phyloP scores from a whole-genome alignment of 2,329 filamentous ascomycete genomes.

The Pseudogymnoascus sp. region DNA sequence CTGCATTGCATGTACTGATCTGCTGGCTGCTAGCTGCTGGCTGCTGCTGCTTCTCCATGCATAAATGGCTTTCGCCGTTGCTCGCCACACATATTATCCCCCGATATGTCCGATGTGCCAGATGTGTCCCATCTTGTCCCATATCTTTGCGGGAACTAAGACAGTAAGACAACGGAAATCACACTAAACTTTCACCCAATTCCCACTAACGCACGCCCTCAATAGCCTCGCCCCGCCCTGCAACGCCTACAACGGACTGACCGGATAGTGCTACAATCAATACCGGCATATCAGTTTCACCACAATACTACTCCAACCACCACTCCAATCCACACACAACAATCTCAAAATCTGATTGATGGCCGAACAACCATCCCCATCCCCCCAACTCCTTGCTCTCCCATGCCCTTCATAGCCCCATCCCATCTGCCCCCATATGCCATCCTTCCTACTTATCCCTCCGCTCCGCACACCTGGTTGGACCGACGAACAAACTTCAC shows the following conservation, averaged over 20 bases:
- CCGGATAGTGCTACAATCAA: background rate
- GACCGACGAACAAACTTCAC: background rate
- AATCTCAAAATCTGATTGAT: background rate
- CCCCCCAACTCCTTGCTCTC: background rate
- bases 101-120: background rate
- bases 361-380: background rate
- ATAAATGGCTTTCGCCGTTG: background rate
- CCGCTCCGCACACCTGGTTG: background rate
- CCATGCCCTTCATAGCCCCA: background rate
- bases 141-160: background rate
- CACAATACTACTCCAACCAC: background rate
- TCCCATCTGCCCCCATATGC: background rate
- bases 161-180: background rate
- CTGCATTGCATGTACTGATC: background rate
- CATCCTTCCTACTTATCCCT: background rate
- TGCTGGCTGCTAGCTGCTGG: background rate
- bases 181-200: background rate
- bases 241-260: background rate
- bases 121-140: background rate
- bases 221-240: background rate
- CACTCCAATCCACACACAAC: background rate
- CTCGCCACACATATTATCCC: background rate
- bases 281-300: slow-evolving; percentile 4
- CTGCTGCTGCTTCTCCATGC: background rate
- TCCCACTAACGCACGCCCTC: background rate